Base-by-base conservation (phyloP, 345 rosid species). In the Ceriops decandra region DNA sequence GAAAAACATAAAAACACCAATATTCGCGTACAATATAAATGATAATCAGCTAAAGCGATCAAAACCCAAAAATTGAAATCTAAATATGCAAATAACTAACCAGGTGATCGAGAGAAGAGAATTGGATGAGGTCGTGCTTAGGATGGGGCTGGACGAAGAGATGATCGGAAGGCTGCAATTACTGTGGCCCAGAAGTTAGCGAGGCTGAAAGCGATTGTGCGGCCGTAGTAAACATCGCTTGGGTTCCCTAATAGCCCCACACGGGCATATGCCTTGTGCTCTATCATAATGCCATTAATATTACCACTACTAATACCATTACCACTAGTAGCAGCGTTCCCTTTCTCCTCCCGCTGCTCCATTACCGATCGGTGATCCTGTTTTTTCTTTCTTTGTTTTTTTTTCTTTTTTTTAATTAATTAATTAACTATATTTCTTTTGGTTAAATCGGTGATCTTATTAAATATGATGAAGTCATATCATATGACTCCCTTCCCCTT, bases 161-260 rank as follows among this genome's bases (percentile, higher is more conserved):
- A 52, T 89, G 77, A 46, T 70, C 75, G 5, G 98, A 93, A 0
- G 92, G 92, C 63, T 83, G 83, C 49, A 93, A 81, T 68, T 57
- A 83, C 97, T 5, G 88, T 72, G 13, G 97, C 87, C 92, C 89
- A 90, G 82, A 90, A 90, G 71, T 90, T 90, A 17, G 74, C 83
- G 38, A 87, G 82, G 32, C 78, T 80, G 77, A 87, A 76, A 28
- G 97, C 84, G 65, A 90, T 87, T 0, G 91, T 75, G 31, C 90
- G 86, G 52, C 95, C 97, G 27, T 69, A 81, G 75, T 88, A 90
- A 0, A 90, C 95, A 61, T 90, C 95, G 68, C 97, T 90, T 0
- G 97, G 97, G 24, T 88, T 90, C 5, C 97, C 97, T 5, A 90
- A 71, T 6, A 83, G 71, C 2, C 97, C 97, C 13, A 88, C 79